A percentile compares a stretch with the other conserved stretches of the same genome.
Conservation (phyloP, 805 yeast species). For the Torulaspora indica region DNA sequence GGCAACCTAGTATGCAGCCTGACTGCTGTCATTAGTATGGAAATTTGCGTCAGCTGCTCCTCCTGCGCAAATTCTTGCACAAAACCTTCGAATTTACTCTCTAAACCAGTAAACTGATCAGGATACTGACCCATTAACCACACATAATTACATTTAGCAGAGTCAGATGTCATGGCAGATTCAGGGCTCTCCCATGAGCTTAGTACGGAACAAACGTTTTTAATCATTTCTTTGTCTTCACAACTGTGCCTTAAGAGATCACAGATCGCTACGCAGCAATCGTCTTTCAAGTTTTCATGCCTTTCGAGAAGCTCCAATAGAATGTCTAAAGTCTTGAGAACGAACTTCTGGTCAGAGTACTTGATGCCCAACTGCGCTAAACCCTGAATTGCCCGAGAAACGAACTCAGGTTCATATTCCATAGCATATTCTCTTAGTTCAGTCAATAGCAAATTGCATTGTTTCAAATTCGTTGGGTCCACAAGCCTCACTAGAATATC, state of each 20-base stretch:
- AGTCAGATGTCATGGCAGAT: conserved; percentile 44
- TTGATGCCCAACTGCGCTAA: conserved; percentile 71
- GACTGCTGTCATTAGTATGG: conserved; percentile 57
- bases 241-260: conserved; percentile 66
- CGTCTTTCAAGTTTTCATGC: conserved; percentile 62
- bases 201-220: conserved; percentile 27
- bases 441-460: conserved; percentile 54
- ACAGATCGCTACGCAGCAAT: conserved; percentile 53
- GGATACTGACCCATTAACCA: conserved; percentile 75
- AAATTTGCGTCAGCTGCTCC: conserved; percentile 57
- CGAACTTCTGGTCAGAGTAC: conserved; percentile 41
- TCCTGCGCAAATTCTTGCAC: conserved; percentile 53
- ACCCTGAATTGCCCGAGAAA: conserved; percentile 56
- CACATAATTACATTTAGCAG: conserved; percentile 48
- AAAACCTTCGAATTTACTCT: conserved; percentile 42
- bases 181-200: conserved; percentile 44
- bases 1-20: conserved; percentile 44
- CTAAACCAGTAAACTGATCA: conserved; percentile 50
- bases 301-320: conserved; percentile 55
- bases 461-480: conserved; percentile 43
- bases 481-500: conserved; percentile 70
- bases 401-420: conserved; percentile 82
- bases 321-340: conserved; percentile 55
- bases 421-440: conserved; percentile 76
- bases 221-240: conserved; percentile 30